phyloP scores from a whole-genome alignment of 2,329 filamentous ascomycete genomes.

The Ceratocystis smalleyi region DNA sequence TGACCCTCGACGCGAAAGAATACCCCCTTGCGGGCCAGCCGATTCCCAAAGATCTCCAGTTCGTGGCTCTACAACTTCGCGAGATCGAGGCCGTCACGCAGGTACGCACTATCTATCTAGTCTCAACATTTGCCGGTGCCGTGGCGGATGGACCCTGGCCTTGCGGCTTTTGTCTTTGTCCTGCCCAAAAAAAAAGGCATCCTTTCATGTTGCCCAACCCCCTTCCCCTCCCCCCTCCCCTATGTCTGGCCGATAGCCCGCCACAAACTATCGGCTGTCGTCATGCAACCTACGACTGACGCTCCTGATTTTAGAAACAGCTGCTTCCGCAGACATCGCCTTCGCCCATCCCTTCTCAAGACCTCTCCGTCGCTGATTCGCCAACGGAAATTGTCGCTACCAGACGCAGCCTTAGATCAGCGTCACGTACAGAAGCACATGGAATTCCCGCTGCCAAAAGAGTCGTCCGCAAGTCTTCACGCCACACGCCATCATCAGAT shows the following conservation, averaged over 20 bases:
- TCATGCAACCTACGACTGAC: neutral
- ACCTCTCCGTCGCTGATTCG: neutral
- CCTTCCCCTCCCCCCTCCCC: too few species aligned
- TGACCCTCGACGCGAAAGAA: constrained; percentile 69
- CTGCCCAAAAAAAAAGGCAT: too few species aligned
- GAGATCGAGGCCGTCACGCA: constrained; percentile 37
- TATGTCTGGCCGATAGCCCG: too few species aligned
- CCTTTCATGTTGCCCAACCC: too few species aligned
- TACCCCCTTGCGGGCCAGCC: constrained; percentile 76
- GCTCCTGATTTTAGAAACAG: neutral
- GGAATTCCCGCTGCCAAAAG: neutral
- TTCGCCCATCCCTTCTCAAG: neutral
- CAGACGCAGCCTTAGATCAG: neutral
- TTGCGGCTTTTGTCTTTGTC: too few species aligned
- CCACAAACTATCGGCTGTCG: too few species aligned
- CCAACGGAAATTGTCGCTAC: constrained; percentile 1
- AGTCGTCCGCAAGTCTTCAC: constrained; percentile 1
- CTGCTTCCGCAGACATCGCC: constrained; percentile 1
- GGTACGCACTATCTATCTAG: constrained; percentile 1
- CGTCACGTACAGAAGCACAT: neutral
- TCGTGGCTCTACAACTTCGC: constrained; percentile 56
- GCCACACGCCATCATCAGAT: constrained; percentile 7
- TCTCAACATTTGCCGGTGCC: too few species aligned
- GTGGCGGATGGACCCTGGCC: too few species aligned
- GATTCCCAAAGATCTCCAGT: constrained; percentile 63